A percentile compares a stretch with the other conserved stretches of the same genome.
These are phyloP conservation scores for Pseudevernia furfuracea DNA, from an alignment of 495 filamentous ascomycete species.

Conservation along the genomic window DNA sequence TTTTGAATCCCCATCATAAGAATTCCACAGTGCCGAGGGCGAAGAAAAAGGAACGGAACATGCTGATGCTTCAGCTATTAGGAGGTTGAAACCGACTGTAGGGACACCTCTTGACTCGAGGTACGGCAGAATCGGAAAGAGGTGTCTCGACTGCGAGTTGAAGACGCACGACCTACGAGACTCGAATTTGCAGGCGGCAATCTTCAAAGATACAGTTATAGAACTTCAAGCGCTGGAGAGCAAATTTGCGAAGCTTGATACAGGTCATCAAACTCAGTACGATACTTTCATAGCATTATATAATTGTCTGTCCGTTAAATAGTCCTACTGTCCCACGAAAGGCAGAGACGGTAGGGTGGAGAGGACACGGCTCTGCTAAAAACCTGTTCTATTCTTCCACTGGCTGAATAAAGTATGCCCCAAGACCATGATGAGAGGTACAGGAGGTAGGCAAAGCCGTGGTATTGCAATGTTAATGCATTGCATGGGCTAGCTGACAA, in stretches of 20 bases:
- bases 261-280: background rate
- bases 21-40: too few species aligned
- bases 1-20: too few species aligned
- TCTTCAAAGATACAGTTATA: background rate
- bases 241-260: background rate
- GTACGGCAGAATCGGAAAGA: too few species aligned
- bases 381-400: slow-evolving; percentile 34
- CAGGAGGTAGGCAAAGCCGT: slow-evolving; percentile 37
- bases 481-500: background rate
- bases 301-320: slow-evolving; percentile 31
- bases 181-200: background rate
- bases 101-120: too few species aligned
- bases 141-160: too few species aligned
- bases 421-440: slow-evolving; percentile 30
- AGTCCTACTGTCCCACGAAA: slow-evolving; percentile 29
- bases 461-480: slow-evolving; percentile 15
- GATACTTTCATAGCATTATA: background rate
- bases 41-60: too few species aligned
- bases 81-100: too few species aligned
- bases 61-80: too few species aligned
- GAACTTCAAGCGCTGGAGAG: background rate
- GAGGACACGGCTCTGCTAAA: slow-evolving; percentile 37
- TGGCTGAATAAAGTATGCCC: slow-evolving; percentile 34
- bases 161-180: background rate
- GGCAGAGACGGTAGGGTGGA: slow-evolving; percentile 31